Evolutionary conservation across 2,329 filamentous ascomycete species (phyloP).

Genomic region (Lecanoromycetidae sp.): DNA sequence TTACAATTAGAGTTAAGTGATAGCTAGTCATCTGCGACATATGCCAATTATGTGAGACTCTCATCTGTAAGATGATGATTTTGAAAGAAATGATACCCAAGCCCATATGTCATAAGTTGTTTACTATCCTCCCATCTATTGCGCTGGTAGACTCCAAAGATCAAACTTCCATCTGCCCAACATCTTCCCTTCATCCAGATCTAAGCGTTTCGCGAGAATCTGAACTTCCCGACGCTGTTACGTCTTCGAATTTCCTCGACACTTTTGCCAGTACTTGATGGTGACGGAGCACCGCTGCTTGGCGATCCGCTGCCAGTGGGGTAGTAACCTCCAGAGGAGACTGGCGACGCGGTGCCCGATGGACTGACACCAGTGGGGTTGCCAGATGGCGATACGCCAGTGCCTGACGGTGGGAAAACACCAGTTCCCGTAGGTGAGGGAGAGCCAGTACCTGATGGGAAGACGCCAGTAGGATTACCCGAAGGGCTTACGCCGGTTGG

Average conservation of each 20-base stretch:
- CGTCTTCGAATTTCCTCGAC: neutral
- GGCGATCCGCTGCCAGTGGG: neutral
- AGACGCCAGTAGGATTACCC: neutral
- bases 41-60: neutral
- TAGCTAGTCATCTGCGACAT: conserved; percentile 1
- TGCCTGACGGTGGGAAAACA: neutral
- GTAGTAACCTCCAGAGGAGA: neutral
- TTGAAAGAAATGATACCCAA: neutral
- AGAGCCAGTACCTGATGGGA: neutral
- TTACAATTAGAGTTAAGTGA: conserved; percentile 1
- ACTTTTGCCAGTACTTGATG: neutral
- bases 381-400: neutral
- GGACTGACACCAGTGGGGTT: neutral
- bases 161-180: neutral
- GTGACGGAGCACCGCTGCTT: neutral
- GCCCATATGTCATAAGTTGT: neutral
- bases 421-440: neutral
- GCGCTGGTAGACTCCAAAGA: neutral
- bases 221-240: neutral
- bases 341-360: neutral
- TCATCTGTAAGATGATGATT: neutral
- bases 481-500: neutral
- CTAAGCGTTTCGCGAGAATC: neutral
- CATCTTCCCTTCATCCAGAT: neutral
- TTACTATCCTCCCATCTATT: neutral